A percentile compares a stretch with the other conserved stretches of the same genome.
Conservation (phyloP, 495 filamentous ascomycete species). For the Penicillium ochrochloron region DNA sequence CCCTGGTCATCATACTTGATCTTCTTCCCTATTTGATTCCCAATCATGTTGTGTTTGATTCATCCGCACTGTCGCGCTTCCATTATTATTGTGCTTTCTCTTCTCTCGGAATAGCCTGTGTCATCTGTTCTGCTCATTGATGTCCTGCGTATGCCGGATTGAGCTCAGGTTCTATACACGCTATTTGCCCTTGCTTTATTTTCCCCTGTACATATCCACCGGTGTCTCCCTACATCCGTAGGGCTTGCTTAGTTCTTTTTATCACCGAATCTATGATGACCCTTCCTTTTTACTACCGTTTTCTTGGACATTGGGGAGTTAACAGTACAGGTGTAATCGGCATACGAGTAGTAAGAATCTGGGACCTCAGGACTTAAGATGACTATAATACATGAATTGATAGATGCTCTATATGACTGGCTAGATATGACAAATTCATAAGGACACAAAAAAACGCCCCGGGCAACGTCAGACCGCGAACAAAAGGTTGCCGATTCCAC, state of each 20-base stretch:
- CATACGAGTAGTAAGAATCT: neutral
- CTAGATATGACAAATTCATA: slow-evolving; percentile 15
- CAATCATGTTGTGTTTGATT: neutral
- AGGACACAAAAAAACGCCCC: slow-evolving; percentile 9
- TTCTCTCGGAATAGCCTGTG: neutral
- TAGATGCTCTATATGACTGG: slow-evolving; percentile 29
- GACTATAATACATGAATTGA: slow-evolving; percentile 32
- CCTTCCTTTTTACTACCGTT: neutral
- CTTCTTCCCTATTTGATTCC: neutral
- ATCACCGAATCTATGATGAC: neutral
- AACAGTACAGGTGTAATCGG: too few species aligned
- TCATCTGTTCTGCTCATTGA: neutral
- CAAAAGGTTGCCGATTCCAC: slow-evolving; percentile 2
- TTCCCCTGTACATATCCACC: neutral
- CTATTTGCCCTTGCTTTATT: neutral
- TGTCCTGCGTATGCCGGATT: neutral
- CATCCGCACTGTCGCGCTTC: neutral
- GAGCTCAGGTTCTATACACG: neutral
- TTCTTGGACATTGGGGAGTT: too few species aligned
- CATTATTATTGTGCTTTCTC: neutral
- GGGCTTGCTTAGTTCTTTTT: neutral
- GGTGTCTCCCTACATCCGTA: neutral
- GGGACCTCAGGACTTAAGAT: neutral
- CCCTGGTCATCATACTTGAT: neutral
- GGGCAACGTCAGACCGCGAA: neutral